Conservation (phyloP, 1,284 basidiomycete genomes). For the Apiotrichum sp. region DNA sequence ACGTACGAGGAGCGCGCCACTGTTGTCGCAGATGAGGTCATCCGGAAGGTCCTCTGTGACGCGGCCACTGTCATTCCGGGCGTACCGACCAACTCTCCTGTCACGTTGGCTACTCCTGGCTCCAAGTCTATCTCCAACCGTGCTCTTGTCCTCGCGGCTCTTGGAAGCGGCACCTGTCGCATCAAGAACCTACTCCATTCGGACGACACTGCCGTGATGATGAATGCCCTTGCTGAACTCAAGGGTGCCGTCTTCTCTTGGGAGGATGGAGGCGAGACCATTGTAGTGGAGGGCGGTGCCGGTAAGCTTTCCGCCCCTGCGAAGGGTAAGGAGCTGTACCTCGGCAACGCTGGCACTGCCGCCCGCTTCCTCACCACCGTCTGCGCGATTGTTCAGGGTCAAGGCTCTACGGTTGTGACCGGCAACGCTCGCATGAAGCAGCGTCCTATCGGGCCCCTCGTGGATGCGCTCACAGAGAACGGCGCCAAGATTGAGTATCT, state of each 20-base stretch:
- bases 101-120: constrained; percentile 86
- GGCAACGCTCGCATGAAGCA: constrained; percentile 99
- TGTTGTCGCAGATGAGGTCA: constrained; percentile 70
- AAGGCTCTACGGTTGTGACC: constrained; percentile 67
- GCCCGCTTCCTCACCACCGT: constrained; percentile 96
- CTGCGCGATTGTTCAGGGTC: constrained; percentile 67
- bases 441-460: constrained; percentile 87
- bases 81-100: constrained; percentile 58
- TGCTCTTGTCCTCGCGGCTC: constrained; percentile 85
- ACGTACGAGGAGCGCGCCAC: constrained; percentile 91
- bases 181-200: constrained; percentile 90
- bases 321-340: constrained; percentile 80
- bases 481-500: constrained; percentile 72
- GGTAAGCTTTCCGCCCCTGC: constrained; percentile 73
- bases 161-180: constrained; percentile 80
- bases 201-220: constrained; percentile 99
- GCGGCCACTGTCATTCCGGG: constrained; percentile 68
- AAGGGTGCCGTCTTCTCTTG: constrained; percentile 84
- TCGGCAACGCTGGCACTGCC: constrained; percentile 96
- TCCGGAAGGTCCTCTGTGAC: constrained; percentile 71
- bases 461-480: constrained; percentile 80
- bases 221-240: constrained; percentile 81
- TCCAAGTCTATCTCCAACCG: constrained; percentile 97
- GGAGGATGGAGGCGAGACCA: constrained; percentile 89
- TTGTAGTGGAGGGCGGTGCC: constrained; percentile 82